phyloP scores from a whole-genome alignment of 164 flowering plant genomes.

The grape (Vitis vinifera) region DNA sequence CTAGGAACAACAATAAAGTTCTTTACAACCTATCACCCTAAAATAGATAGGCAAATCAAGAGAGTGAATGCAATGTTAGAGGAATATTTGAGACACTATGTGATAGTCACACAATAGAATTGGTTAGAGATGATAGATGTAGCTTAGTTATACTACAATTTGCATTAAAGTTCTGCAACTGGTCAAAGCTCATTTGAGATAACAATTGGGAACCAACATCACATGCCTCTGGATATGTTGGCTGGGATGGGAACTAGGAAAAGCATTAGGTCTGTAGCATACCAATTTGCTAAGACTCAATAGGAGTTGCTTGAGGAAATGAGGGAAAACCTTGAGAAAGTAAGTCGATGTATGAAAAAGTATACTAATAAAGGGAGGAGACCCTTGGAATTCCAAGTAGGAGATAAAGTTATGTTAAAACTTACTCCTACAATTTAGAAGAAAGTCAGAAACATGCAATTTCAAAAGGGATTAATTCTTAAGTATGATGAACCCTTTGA shows the following conservation, averaged over 20 bases:
- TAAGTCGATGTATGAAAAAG: neutral
- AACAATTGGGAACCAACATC: neutral
- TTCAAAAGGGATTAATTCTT: too few species aligned
- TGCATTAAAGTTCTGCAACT: conserved; percentile 1
- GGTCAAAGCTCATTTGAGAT: conserved; percentile 14
- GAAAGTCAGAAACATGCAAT: neutral
- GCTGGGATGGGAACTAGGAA: neutral
- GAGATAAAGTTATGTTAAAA: neutral
- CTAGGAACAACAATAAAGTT: conserved; percentile 8
- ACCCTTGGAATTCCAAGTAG: neutral
- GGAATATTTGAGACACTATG: conserved; percentile 15
- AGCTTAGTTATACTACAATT: conserved; percentile 11
- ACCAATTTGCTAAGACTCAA: neutral
- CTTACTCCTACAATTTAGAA: neutral
- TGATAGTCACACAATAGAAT: conserved; percentile 3
- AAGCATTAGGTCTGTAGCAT: neutral
- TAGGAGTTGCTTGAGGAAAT: conserved; percentile 1
- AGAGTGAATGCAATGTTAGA: conserved; percentile 8
- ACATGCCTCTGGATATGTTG: neutral
- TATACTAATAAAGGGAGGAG: neutral
- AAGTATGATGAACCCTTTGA: too few species aligned
- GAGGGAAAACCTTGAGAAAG: neutral
- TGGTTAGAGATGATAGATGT: neutral
- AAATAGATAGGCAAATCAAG: conserved; percentile 12
- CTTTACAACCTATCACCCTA: conserved; percentile 9